Percentiles rank a stretch among this genome's conserved stretches.
Conservation (phyloP, 106 monocot genomes). For the Allium cepa region DNA sequence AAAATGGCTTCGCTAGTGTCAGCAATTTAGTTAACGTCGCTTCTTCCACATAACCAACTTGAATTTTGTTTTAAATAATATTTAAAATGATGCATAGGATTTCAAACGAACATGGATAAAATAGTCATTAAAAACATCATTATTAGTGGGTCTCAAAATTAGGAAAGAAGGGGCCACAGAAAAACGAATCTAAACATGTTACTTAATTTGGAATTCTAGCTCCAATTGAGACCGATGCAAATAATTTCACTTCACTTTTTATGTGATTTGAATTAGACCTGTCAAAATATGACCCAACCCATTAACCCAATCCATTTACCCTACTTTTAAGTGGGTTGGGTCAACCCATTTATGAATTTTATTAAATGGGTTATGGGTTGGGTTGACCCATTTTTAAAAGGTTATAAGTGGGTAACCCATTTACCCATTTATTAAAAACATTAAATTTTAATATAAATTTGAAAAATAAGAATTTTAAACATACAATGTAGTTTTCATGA, state of each 20-base stretch:
- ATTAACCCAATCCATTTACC: no score
- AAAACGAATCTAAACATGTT: constrained; percentile 45
- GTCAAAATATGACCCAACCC: no score
- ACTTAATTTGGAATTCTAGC: constrained; percentile 7
- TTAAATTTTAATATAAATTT: no score
- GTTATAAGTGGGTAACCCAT: no score
- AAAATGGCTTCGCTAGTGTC: neutral
- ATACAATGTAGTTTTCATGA: no score
- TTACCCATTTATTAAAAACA: no score
- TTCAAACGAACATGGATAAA: neutral
- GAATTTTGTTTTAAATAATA: neutral
- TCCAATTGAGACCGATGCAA: no score
- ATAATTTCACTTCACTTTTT: neutral
- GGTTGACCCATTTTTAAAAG: no score
- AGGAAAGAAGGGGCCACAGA: constrained; percentile 25
- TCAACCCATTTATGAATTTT: no score
- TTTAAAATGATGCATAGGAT: neutral
- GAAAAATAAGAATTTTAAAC: no score
- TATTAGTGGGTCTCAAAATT: constrained; percentile 12
- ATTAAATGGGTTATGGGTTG: no score
- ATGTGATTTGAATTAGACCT: neutral
- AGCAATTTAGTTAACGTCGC: neutral
- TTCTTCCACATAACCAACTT: constrained; percentile 5
- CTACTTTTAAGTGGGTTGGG: no score
- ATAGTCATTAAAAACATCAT: neutral